Percentiles rank a stretch among this genome's conserved stretches.
Conservation (phyloP, 1,284 basidiomycete species). For the Lentinula novae-zelandiae region DNA sequence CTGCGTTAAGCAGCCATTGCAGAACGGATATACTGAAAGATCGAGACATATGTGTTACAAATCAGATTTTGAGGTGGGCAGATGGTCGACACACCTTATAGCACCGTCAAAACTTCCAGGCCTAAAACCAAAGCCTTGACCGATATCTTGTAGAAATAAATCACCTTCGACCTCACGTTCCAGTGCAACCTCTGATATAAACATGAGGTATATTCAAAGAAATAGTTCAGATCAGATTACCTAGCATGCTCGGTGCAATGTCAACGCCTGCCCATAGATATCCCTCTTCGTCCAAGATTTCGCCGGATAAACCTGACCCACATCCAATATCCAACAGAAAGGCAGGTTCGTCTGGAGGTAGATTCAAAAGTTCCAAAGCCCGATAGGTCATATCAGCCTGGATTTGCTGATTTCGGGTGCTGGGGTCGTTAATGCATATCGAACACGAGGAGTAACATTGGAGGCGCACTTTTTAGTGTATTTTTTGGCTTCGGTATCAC, state of each 20-base stretch:
- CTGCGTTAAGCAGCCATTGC: constrained; percentile 98
- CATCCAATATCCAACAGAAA: constrained; percentile 96
- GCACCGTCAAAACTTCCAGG: constrained; percentile 97
- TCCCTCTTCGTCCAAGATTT: constrained; percentile 93
- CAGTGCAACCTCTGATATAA: constrained; percentile 78
- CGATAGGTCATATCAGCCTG: constrained; percentile 98
- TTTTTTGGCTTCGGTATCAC: constrained; percentile 92
- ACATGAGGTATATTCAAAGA: not conserved
- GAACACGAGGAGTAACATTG: not conserved
- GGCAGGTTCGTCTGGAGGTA: constrained; percentile 74
- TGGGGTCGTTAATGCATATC: constrained; percentile 26
- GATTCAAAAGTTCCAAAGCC: constrained; percentile 86
- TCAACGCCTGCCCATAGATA: constrained; percentile 95
- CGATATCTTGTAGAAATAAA: constrained; percentile 89
- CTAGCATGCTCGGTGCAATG: constrained; percentile 95
- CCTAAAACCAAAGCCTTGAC: constrained; percentile 91
- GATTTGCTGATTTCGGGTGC: constrained; percentile 94
- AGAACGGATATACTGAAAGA: constrained; percentile 86
- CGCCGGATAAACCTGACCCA: constrained; percentile 96
- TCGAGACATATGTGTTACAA: not conserved
- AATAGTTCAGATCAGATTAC: constrained; percentile 40
- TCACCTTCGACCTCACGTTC: constrained; percentile 94
- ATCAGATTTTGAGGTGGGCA: not conserved
- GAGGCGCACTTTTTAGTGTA: constrained; percentile 87
- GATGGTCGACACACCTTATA: constrained; percentile 66